Percentiles rank a stretch among this genome's conserved stretches.
Conservation (phyloP, 129 eudicot genomes). For the Heracleum sosnowskyi region DNA sequence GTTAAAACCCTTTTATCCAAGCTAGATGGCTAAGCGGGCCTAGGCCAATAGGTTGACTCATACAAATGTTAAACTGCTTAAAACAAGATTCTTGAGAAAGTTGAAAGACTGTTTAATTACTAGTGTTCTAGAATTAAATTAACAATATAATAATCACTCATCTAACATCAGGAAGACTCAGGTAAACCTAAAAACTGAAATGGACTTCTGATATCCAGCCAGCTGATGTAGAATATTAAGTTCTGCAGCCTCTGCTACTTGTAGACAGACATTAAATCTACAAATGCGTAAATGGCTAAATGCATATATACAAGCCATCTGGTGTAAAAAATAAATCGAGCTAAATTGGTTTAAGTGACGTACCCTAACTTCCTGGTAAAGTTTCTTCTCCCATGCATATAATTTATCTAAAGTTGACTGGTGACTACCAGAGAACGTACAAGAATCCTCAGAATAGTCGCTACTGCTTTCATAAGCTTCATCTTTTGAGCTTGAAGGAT, state of each 20-base stretch:
- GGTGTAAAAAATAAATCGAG: background rate
- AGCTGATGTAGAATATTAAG: background rate
- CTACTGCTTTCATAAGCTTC: slow-evolving; percentile 74
- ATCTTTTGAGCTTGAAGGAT: slow-evolving; percentile 52
- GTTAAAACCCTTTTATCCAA: background rate
- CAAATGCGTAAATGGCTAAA: background rate
- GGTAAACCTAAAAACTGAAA: background rate
- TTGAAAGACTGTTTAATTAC: background rate
- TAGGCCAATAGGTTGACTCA: background rate
- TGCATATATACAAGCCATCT: background rate
- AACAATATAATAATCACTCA: background rate
- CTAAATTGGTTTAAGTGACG: slow-evolving; percentile 1
- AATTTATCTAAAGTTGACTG: slow-evolving; percentile 80
- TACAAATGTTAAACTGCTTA: background rate
- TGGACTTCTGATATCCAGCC: background rate
- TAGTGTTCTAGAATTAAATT: background rate
- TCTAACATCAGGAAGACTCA: background rate
- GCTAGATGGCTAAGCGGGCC: background rate
- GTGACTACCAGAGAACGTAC: slow-evolving; percentile 60
- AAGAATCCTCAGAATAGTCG: slow-evolving; percentile 63
- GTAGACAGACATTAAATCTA: background rate
- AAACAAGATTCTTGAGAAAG: background rate
- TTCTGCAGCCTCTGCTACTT: background rate
- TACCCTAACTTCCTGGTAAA: slow-evolving; percentile 96
- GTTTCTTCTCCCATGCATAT: slow-evolving; percentile 93